A percentile compares a stretch with the other conserved stretches of the same genome.
Evolutionary conservation across 1,139 yeast genomes (phyloP).

Genomic region (Candida sp.): DNA sequence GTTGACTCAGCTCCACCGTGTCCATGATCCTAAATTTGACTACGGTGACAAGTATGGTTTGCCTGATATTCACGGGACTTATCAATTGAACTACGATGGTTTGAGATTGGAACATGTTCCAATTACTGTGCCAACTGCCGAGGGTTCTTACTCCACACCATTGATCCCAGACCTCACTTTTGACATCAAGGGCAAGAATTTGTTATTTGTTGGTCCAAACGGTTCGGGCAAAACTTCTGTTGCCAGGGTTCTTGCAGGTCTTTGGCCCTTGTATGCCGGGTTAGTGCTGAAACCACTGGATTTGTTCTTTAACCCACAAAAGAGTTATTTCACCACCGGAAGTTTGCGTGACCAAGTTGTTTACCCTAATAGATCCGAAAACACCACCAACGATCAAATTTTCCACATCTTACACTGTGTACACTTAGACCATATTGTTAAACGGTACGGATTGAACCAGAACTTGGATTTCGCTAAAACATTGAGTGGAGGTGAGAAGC

Average conservation of each 20-base stretch:
- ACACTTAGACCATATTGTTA: constrained; percentile 76
- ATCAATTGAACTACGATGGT: constrained; percentile 70
- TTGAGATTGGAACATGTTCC: constrained; percentile 84
- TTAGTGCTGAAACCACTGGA: constrained; percentile 82
- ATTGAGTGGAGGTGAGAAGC: constrained; percentile 95
- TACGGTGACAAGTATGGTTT: constrained; percentile 60
- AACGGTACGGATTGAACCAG: constrained; percentile 42
- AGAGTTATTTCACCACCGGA: constrained; percentile 79
- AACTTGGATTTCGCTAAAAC: constrained; percentile 65
- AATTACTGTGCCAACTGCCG: constrained; percentile 72
- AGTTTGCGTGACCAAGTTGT: constrained; percentile 88
- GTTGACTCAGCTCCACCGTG: constrained; percentile 78
- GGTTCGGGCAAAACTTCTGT: constrained; percentile 93
- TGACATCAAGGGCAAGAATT: constrained; percentile 70
- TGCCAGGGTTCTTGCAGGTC: constrained; percentile 81
- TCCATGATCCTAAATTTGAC: constrained; percentile 71
- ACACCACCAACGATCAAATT: constrained; percentile 61
- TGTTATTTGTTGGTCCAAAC: constrained; percentile 84
- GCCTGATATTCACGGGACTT: constrained; percentile 74
- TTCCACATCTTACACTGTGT: constrained; percentile 75
- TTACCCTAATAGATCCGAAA: constrained; percentile 78
- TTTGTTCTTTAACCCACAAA: constrained; percentile 79
- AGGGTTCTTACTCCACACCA: constrained; percentile 58
- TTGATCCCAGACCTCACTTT: constrained; percentile 65
- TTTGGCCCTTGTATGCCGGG: constrained; percentile 93